Conservation (phyloP, 139 green algal species). For the Spirogloea muscicola region DNA sequence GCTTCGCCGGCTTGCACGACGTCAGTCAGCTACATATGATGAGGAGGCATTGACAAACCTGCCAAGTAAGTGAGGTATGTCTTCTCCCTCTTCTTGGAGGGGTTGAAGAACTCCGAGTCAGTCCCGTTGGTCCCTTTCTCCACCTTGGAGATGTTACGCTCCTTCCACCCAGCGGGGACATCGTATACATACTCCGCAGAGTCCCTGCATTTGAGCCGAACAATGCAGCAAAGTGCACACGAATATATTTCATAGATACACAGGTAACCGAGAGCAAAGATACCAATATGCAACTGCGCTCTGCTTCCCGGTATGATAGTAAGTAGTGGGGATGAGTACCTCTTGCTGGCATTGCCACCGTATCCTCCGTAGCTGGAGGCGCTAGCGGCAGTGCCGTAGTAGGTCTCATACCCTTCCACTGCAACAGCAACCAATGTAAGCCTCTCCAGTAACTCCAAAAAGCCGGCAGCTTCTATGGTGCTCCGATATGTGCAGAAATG, state of each 20-base stretch:
- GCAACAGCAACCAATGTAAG: no score
- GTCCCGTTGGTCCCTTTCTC: conserved; percentile 54
- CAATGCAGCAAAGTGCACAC: not conserved
- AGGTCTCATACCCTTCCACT: conserved; percentile 14
- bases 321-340: no score
- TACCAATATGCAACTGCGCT: no score
- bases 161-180: conserved; percentile 46
- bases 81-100: conserved; percentile 49
- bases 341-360: conserved; percentile 42
- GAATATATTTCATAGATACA: no score
- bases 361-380: conserved; percentile 44
- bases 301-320: no score
- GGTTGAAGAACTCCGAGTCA: conserved; percentile 48
- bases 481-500: no score
- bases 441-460: no score
- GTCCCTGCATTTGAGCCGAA: no score
- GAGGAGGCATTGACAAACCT: not conserved
- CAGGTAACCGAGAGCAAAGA: no score
- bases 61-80: conserved; percentile 49
- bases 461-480: no score
- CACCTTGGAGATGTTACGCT: conserved; percentile 46
- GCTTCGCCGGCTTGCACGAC: not conserved
- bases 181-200: conserved; percentile 42
- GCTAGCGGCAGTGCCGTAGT: conserved; percentile 40
- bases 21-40: not conserved